Percentiles rank a stretch among this genome's conserved stretches.
Conservation (phyloP, 2,329 filamentous ascomycete species). For the Nemania bipapillata region DNA sequence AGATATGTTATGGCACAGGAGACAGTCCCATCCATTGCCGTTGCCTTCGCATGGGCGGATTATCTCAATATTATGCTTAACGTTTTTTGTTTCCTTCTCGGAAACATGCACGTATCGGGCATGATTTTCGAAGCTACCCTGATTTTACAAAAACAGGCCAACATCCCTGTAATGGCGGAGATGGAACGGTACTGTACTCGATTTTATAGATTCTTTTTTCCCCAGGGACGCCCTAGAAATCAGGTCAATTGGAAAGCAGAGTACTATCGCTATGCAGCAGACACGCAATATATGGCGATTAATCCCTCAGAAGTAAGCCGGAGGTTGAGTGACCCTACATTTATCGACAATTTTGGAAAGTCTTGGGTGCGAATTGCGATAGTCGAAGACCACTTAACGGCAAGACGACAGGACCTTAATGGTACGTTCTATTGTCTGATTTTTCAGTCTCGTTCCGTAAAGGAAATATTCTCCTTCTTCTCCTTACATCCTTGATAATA, state of each 20-base stretch:
- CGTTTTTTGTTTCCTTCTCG: background rate
- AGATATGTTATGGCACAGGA: background rate
- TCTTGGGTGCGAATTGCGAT: background rate
- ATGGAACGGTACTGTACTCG: background rate
- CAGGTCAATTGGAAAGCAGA: too few relatives aligned
- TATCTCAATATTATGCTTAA: background rate
- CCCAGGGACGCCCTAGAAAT: background rate
- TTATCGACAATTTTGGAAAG: background rate
- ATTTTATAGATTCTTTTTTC: background rate
- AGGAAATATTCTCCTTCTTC: background rate
- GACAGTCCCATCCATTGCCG: background rate
- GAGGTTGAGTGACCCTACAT: background rate
- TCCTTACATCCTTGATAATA: background rate
- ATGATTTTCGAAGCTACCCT: background rate
- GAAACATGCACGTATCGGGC: background rate
- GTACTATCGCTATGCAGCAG: too few relatives aligned
- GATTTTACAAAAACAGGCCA: too few relatives aligned
- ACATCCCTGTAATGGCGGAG: too few relatives aligned
- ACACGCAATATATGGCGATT: too few relatives aligned
- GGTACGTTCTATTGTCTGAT: too few relatives aligned
- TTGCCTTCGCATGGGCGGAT: conserved; percentile 4
- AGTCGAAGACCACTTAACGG: background rate
- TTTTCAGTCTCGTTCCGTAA: too few relatives aligned
- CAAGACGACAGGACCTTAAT: too few relatives aligned
- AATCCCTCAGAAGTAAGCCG: too few relatives aligned